A percentile compares a stretch with the other conserved stretches of the same genome.
phyloP scores from a whole-genome alignment of 192 early-diverging fungal genomes.

The Umbelopsis sp. region DNA sequence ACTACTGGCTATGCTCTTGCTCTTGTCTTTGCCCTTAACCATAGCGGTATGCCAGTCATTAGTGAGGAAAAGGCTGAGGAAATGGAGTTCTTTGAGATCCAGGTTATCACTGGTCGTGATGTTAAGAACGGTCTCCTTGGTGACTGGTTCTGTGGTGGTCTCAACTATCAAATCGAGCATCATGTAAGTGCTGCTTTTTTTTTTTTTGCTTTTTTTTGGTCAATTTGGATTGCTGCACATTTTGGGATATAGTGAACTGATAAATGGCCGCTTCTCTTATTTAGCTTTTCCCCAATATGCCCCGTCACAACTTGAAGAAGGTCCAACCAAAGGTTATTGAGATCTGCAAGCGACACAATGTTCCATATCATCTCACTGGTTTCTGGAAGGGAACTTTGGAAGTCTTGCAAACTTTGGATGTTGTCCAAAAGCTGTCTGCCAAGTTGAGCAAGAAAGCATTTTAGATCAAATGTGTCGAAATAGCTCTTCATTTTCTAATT shows the following conservation, averaged over 20 bases:
- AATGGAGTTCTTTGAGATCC: conserved; percentile 77
- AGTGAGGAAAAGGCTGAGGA: conserved; percentile 58
- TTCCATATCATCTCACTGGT: conserved; percentile 65
- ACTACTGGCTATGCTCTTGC: conserved; percentile 73
- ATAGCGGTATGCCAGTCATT: conserved; percentile 87
- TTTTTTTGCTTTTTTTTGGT: too few species aligned
- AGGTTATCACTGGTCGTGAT: conserved; percentile 80
- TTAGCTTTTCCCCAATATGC: conserved; percentile 76
- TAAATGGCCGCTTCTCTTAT: not conserved
- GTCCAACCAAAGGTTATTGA: conserved; percentile 63
- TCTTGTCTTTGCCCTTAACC: conserved; percentile 79
- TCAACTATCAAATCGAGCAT: conserved; percentile 89
- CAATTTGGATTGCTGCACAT: too few species aligned
- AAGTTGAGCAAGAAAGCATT: conserved; percentile 37
- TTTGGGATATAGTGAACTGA: not conserved
- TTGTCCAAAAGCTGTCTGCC: conserved; percentile 29
- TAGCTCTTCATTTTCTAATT: not conserved
- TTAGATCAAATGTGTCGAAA: not conserved
- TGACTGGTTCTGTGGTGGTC: conserved; percentile 84
- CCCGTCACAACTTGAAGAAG: conserved; percentile 70
- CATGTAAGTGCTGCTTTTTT: conserved; percentile 62
- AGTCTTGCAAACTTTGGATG: conserved; percentile 33
- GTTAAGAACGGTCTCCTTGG: conserved; percentile 58
- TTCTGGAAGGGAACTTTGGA: conserved; percentile 44
- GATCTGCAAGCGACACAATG: conserved; percentile 67